Evolutionary conservation across 1,139 yeast genomes (phyloP).

Genomic region (Suhomyces yuchorum): DNA sequence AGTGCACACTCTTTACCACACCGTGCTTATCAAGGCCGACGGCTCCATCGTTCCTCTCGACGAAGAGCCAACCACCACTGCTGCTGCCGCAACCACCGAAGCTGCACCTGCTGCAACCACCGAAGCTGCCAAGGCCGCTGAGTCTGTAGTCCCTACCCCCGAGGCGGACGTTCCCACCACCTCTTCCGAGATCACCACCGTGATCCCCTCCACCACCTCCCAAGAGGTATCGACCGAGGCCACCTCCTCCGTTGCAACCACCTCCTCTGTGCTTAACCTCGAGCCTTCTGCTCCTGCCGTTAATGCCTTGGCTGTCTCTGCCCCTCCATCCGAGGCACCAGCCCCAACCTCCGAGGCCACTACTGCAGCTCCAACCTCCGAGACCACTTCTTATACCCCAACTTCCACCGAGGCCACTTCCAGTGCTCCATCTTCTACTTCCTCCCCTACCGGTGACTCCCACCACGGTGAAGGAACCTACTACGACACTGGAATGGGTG

Average conservation of each 20-base stretch:
- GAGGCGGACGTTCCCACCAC: background rate
- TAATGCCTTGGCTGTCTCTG: conserved; percentile 1
- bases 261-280: conserved; percentile 5
- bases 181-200: background rate
- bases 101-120: conserved; percentile 9
- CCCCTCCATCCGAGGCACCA: background rate
- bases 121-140: conserved; percentile 8
- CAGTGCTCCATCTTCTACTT: conserved; percentile 20
- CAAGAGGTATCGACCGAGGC: conserved; percentile 3
- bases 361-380: conserved; percentile 13
- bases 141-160: conserved; percentile 9
- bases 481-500: conserved; percentile 60
- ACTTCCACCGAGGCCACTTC: conserved; percentile 23
- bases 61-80: conserved; percentile 1
- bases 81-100: conserved; percentile 8
- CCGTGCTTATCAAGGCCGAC: conserved; percentile 16
- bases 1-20: conserved; percentile 16
- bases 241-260: conserved; percentile 8
- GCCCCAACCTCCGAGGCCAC: conserved; percentile 5
- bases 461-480: conserved; percentile 60
- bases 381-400: conserved; percentile 21
- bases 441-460: conserved; percentile 20
- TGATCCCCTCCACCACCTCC: conserved; percentile 1
- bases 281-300: background rate
- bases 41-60: conserved; percentile 6